Base-by-base conservation (phyloP, 768 basidiomycete genomes). In the Basidioascus undulatus region DNA sequence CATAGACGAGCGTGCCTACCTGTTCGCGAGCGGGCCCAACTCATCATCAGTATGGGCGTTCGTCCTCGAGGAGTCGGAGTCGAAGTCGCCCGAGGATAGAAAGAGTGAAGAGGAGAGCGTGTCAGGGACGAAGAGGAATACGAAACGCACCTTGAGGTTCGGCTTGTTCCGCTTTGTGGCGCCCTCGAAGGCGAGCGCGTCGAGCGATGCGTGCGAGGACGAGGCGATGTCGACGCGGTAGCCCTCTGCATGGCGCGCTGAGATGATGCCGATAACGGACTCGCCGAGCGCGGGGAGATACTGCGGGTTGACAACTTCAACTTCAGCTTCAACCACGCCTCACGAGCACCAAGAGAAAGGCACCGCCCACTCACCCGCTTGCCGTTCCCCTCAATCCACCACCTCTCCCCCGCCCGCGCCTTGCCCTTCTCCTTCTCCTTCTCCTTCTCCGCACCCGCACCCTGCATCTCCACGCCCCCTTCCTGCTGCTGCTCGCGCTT, bases 121-220 rank as follows among this genome's bases (percentile, higher is more conserved):
- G 21, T 25, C 12, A 42, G 15, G 11, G 18, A 20, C 43, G 13
- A 37, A 24, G 23, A 37, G 15, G 30, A 13, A 46, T 32, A 19
- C 15, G 2, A 20, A 9, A 42, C 53, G 18, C 45, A 80, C 87
- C 64, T 87, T 94, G 43, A 98, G 66, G 58, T 82, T 83, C 23
- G 89, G 89, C 57, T 74, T 76, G 54, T 80, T 96, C 47, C 92
- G 62, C 63, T 89, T 94, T 19, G 83, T 82, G 9, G 86, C 92
- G 3, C 84, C 79, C 55, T 96, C 89, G 55, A 98, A 98, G 2
- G 92, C 86, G 24, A 94, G 67, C 0, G 70, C 79, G 50, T 94
- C 87, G 33, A 98, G 59, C 5, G 71, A 67, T 0, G 89, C 89
- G 36, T 66, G 63, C 52, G 92, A 84, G 5, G 86, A 77, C 21